Evolutionary conservation across 805 yeast species (phyloP).

Genomic region (Vanderwaltozyma verrucispora): DNA sequence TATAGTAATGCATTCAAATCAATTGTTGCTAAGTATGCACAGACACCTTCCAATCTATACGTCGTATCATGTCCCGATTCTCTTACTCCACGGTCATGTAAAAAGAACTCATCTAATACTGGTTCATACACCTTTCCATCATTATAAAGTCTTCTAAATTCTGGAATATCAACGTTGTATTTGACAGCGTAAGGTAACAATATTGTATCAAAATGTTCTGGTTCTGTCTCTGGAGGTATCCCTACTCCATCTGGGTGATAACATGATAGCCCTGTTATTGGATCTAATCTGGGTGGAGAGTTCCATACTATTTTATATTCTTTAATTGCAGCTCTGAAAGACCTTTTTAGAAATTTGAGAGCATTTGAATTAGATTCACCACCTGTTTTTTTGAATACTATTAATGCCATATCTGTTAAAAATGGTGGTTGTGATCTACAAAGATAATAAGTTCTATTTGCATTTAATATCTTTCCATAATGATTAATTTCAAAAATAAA

Average conservation of each 20-base stretch:
- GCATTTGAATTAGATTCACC: conserved; percentile 39
- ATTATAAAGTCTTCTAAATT: conserved; percentile 64
- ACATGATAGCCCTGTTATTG: conserved; percentile 67
- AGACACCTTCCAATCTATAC: conserved; percentile 78
- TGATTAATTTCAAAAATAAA: conserved; percentile 82
- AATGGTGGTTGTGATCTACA: conserved; percentile 96
- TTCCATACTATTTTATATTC: conserved; percentile 83
- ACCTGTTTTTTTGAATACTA: conserved; percentile 51
- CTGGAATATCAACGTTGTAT: conserved; percentile 44
- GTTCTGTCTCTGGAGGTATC: conserved; percentile 95
- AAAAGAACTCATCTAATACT: conserved; percentile 73
- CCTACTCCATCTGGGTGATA: conserved; percentile 87
- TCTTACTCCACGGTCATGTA: conserved; percentile 90
- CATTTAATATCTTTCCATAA: conserved; percentile 89
- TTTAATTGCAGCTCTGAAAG: conserved; percentile 69
- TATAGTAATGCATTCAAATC: conserved; percentile 79
- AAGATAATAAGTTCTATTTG: conserved; percentile 83
- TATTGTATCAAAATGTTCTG: conserved; percentile 71
- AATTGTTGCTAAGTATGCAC: conserved; percentile 84
- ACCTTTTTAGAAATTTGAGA: conserved; percentile 49
- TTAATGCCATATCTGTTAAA: conserved; percentile 80
- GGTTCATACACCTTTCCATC: conserved; percentile 59
- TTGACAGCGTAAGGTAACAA: conserved; percentile 60
- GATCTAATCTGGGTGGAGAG: conserved; percentile 61
- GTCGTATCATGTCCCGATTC: conserved; percentile 96